A percentile compares a stretch with the other conserved stretches of the same genome.
These are phyloP conservation scores for Pascua sp. DNA, from an alignment of 1,284 basidiomycete genomes.

Conservation along the genomic window DNA sequence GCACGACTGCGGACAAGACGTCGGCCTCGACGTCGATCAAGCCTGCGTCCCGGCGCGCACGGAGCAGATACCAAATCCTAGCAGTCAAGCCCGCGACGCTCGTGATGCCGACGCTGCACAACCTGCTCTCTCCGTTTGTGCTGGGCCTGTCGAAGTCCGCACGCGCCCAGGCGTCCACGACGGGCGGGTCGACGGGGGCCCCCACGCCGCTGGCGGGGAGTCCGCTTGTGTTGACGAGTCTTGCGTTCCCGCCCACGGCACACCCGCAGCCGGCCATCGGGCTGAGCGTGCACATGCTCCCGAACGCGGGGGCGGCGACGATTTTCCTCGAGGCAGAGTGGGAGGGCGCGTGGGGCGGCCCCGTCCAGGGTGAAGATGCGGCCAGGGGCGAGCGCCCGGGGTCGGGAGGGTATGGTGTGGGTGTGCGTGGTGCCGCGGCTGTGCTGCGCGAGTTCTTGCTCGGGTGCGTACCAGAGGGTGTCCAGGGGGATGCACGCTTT, in stretches of 20 bases:
- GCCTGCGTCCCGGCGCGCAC: not conserved
- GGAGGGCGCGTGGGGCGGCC: constrained; percentile 5
- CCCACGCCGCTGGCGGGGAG: constrained; percentile 37
- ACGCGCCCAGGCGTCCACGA: constrained; percentile 35
- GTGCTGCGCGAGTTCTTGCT: constrained; percentile 30
- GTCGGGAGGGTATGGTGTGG: too few species aligned
- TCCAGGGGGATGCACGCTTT: constrained; percentile 22
- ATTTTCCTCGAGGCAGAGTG: constrained; percentile 43
- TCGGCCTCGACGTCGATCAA: not conserved
- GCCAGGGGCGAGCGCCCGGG: not conserved
- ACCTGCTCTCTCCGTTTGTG: constrained; percentile 40
- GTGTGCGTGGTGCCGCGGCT: not conserved
- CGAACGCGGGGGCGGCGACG: constrained; percentile 24
- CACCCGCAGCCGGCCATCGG: constrained; percentile 24
- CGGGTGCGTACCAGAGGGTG: constrained; percentile 33
- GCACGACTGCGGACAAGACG: not conserved
- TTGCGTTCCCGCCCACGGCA: constrained; percentile 29
- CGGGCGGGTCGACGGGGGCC: constrained; percentile 23
- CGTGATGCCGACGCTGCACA: constrained; percentile 37
- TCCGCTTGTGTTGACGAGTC: constrained; percentile 26
- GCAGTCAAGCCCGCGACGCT: constrained; percentile 31
- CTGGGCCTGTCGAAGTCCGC: constrained; percentile 41
- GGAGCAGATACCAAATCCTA: constrained; percentile 25
- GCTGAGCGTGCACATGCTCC: constrained; percentile 33
- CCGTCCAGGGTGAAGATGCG: not conserved